phyloP scores from a whole-genome alignment of 106 monocot species.

The Platanthera zijinensis region DNA sequence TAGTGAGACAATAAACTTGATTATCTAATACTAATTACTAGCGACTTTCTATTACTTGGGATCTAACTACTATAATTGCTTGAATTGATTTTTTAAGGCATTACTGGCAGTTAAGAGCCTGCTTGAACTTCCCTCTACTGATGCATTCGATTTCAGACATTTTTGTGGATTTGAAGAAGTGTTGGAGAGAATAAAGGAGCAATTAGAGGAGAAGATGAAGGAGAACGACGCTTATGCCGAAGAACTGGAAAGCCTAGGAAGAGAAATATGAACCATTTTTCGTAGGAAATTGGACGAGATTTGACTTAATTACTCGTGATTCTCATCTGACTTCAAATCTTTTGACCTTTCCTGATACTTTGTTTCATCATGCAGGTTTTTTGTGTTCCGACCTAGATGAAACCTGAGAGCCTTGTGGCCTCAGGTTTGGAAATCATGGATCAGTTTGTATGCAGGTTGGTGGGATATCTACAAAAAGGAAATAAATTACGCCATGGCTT shows the following conservation, averaged over 20 bases:
- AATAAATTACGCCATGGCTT: no score
- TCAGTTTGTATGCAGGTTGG: background rate
- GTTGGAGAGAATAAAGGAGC: slow-evolving; percentile 39
- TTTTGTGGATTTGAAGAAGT: no score
- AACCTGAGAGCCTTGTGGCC: background rate
- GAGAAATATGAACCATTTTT: slow-evolving; percentile 53
- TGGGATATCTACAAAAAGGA: background rate
- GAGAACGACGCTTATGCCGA: slow-evolving; percentile 50
- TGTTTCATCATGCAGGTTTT: slow-evolving; percentile 6
- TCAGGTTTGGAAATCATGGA: background rate
- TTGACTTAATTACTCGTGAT: background rate
- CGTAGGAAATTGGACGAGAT: slow-evolving; percentile 52
- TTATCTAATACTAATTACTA: background rate
- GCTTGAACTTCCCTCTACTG: no score
- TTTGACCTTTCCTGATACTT: background rate
- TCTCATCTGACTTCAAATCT: background rate
- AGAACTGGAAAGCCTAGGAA: slow-evolving; percentile 56
- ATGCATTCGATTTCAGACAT: no score
- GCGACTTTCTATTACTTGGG: background rate
- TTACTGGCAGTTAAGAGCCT: no score
- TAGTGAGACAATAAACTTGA: no score
- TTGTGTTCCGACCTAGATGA: slow-evolving; percentile 22
- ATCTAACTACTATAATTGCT: background rate
- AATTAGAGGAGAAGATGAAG: slow-evolving; percentile 32
- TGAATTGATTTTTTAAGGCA: slow-evolving; percentile 34